Percentiles rank a stretch among this genome's conserved stretches.
These are phyloP conservation scores for Oryza coarctata DNA, from an alignment of 176 grass and related monocot genomes.

Conservation along the genomic window DNA sequence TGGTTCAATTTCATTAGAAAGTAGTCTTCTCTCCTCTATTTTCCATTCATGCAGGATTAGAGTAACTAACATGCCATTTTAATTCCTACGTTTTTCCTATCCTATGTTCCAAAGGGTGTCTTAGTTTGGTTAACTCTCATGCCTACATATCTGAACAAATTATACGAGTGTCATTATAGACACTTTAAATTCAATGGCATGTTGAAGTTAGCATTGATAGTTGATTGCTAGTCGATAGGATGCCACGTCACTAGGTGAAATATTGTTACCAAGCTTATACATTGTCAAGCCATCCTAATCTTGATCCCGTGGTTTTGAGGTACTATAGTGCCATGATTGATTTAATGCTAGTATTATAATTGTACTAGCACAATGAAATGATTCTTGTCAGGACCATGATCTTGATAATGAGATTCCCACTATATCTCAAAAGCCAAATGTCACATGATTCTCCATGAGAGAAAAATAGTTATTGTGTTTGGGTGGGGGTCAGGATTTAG, in stretches of 20 bases:
- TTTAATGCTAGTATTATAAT: background rate
- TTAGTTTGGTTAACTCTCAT: background rate
- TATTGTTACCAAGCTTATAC: no score
- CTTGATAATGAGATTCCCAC: background rate
- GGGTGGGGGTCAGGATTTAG: background rate
- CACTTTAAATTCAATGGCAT: background rate
- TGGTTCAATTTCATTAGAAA: no score
- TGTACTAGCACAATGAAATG: background rate
- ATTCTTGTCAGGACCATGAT: background rate
- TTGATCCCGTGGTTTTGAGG: background rate
- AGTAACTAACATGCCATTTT: no score
- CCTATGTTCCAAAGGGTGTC: no score
- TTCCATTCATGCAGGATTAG: no score
- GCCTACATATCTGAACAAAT: background rate
- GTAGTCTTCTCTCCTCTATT: no score
- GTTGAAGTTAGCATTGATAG: background rate
- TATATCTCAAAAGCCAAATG: background rate
- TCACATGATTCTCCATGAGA: background rate
- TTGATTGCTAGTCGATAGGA: no score
- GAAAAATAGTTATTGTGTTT: background rate
- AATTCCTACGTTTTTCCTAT: no score
- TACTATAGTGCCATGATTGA: background rate
- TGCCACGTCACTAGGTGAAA: no score
- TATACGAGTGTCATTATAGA: background rate
- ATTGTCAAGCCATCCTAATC: background rate